Conservation (phyloP, 768 basidiomycete genomes). For the Baorangia bicolor region DNA sequence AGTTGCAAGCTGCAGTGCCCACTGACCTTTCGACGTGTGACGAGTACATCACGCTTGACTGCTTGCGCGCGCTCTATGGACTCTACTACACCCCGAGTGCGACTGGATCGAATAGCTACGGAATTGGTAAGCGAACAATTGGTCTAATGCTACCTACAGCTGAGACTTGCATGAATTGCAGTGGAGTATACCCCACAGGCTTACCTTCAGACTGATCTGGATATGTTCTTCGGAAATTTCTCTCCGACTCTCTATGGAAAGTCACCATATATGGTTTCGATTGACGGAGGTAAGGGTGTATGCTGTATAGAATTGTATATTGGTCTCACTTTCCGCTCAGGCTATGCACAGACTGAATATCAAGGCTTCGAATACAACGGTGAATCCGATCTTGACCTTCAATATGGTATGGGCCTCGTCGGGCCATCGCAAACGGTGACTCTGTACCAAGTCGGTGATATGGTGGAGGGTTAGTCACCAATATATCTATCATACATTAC, state of each 20-base stretch:
- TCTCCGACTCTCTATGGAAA: constrained; percentile 21
- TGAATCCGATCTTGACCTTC: constrained; percentile 34
- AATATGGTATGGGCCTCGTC: constrained; percentile 31
- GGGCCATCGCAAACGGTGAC: constrained; percentile 26
- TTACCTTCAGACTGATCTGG: constrained; percentile 30
- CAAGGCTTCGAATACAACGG: constrained; percentile 26
- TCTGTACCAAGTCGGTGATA: constrained; percentile 33
- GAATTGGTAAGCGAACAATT: constrained; percentile 24
- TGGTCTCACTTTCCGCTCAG: constrained; percentile 11
- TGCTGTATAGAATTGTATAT: background rate
- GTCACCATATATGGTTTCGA: constrained; percentile 28
- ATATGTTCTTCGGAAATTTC: constrained; percentile 32
- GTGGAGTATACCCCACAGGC: constrained; percentile 35
- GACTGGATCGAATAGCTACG: constrained; percentile 23
- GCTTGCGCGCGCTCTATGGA: constrained; percentile 31
- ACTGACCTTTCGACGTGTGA: constrained; percentile 24
- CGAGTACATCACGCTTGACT: constrained; percentile 30
- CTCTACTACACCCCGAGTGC: constrained; percentile 17
- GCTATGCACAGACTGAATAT: constrained; percentile 28
- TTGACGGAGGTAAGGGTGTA: constrained; percentile 30
- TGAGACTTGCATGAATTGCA: background rate
- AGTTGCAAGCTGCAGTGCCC: background rate
- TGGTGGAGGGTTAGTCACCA: constrained; percentile 21
- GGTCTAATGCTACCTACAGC: background rate
- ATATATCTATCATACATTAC: background rate